These are phyloP conservation scores for Rhizopogon roseolus DNA, from an alignment of 768 basidiomycete species.

Conservation along the genomic window DNA sequence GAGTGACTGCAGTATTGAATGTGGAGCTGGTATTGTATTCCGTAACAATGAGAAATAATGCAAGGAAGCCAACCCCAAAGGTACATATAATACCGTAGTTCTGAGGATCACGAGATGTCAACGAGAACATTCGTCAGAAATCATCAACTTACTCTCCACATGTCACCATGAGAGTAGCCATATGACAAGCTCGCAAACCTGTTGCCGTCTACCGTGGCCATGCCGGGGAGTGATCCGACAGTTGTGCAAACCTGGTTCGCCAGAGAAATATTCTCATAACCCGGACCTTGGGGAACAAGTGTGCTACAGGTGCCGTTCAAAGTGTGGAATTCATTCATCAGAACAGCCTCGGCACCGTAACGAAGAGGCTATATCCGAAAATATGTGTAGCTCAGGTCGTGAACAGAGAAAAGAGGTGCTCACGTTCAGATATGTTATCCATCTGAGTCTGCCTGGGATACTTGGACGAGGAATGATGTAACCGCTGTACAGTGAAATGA, in stretches of 20 bases:
- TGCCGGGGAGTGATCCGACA: conserved; percentile 35
- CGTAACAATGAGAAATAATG: conserved; percentile 30
- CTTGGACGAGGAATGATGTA: conserved; percentile 25
- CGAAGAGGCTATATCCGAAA: conserved; percentile 28
- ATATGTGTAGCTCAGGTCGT: conserved; percentile 1
- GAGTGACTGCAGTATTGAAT: conserved; percentile 25
- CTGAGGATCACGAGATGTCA: conserved; percentile 16
- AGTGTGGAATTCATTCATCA: conserved; percentile 48
- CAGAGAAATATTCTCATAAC: conserved; percentile 27
- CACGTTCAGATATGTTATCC: conserved; percentile 17
- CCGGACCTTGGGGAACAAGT: conserved; percentile 27
- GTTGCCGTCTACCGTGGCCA: conserved; percentile 35
- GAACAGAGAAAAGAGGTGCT: conserved; percentile 34
- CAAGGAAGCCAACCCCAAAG: conserved; percentile 37
- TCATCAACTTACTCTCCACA: conserved; percentile 35
- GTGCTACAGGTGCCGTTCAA: conserved; percentile 30
- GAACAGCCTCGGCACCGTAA: conserved; percentile 16
- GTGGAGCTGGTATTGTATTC: conserved; percentile 25
- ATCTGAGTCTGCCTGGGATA: conserved; percentile 11
- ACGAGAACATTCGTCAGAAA: neutral
- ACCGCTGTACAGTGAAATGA: conserved; percentile 37
- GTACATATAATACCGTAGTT: conserved; percentile 41
- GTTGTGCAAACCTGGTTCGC: conserved; percentile 40
- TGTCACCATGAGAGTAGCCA: conserved; percentile 19
- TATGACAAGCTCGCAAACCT: conserved; percentile 32